Percentiles rank a stretch among this genome's conserved stretches.
Evolutionary conservation across 345 rosid genomes (phyloP).

Genomic region (Gossypium thurberi): DNA sequence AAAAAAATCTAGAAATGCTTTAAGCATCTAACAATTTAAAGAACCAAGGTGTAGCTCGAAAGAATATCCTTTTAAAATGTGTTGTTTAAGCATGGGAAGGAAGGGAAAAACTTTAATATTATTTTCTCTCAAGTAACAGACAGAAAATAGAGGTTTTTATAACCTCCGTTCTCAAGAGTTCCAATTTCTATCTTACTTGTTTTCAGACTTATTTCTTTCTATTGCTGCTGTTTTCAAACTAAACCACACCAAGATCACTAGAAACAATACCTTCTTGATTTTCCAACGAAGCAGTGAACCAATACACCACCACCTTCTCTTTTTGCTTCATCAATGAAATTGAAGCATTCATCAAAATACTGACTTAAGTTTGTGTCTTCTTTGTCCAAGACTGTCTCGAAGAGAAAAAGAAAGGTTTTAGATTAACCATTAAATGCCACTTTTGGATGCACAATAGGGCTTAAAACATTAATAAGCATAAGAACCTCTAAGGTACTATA

Average conservation of each 20-base stretch:
- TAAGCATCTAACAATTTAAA: background rate
- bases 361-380: background rate
- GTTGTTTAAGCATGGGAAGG: background rate
- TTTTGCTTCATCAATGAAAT: slow-evolving; percentile 16
- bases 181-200: no score
- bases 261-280: slow-evolving; percentile 29
- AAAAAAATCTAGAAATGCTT: background rate
- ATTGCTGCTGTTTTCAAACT: no score
- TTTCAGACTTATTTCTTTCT: no score
- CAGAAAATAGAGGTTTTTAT: no score
- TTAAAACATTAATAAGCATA: background rate
- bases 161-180: no score
- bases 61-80: background rate
- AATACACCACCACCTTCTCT: slow-evolving; percentile 32
- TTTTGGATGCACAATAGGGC: background rate
- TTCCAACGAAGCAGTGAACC: slow-evolving; percentile 41
- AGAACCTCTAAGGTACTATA: background rate
- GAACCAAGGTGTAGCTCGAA: background rate
- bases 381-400: slow-evolving; percentile 3
- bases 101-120: background rate
- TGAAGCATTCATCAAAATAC: slow-evolving; percentile 13
- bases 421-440: background rate
- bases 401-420: background rate
- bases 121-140: no score
- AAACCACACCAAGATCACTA: background rate